These are phyloP conservation scores for Edaphochlamys debaryana DNA, from an alignment of 139 green algal species.

Conservation along the genomic window DNA sequence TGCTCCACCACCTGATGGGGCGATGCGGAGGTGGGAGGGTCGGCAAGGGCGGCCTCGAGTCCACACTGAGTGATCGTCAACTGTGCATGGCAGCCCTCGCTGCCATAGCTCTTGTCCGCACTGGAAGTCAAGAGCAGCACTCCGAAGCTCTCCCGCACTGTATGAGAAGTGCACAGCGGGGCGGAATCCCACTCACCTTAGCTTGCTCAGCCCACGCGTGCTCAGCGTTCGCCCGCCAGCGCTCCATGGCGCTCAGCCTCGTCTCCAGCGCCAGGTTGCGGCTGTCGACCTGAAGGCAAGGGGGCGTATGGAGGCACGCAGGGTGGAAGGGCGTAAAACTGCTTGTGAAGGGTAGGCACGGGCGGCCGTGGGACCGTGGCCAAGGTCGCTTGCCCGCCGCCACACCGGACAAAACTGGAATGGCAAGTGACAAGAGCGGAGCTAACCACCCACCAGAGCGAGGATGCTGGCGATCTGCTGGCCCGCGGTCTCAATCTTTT, in stretches of 20 bases:
- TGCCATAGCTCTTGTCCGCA: too few species aligned
- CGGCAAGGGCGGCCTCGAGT: background rate
- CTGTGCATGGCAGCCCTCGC: too few species aligned
- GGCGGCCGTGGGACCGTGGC: too few species aligned
- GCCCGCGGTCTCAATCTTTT: slow-evolving; percentile 25
- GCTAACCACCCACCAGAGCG: too few species aligned
- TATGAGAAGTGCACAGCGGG: background rate
- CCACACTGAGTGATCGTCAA: background rate
- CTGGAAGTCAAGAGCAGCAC: background rate
- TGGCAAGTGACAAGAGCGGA: too few species aligned
- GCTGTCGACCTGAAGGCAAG: slow-evolving; percentile 34
- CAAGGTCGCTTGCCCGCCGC: too few species aligned
- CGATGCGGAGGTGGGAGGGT: too few species aligned
- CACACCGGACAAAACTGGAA: too few species aligned
- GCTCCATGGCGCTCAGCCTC: slow-evolving; percentile 13
- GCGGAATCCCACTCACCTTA: background rate
- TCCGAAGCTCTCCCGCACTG: background rate
- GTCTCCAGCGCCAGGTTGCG: slow-evolving; percentile 21
- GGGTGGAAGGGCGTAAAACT: too few species aligned
- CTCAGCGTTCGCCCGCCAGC: background rate
- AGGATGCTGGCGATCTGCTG: slow-evolving; percentile 36
- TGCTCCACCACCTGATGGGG: background rate
- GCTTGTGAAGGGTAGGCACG: background rate
- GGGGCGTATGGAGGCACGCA: too few species aligned
- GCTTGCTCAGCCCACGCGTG: slow-evolving; percentile 25